Base-by-base conservation (phyloP, 2,329 filamentous ascomycete species). In the Sporothrix euskadiensis region DNA sequence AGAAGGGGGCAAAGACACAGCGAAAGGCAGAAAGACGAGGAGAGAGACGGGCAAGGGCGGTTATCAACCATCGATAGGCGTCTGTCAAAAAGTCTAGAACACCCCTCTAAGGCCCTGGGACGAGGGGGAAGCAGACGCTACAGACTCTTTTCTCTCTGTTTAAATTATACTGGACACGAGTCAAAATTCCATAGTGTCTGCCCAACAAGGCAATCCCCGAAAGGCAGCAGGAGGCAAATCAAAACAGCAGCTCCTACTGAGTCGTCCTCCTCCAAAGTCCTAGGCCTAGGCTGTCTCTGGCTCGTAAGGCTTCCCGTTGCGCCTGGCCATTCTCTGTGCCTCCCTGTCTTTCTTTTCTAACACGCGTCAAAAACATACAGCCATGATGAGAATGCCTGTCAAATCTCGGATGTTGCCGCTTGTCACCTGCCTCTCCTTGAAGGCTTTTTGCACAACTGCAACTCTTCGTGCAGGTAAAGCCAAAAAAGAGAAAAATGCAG, bases 191-290 rank as follows among this genome's bases (percentile, higher is more conserved):
- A 30, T 56, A 54, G 49, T 56, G 30, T 7, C 9, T 56, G 47
- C 66, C 66, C 47, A 69, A 56, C 7, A 56, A 56, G 49, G n/a
- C 19, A 52, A 69, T 69, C 32, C 47, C 66, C 66, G 49, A 54
- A 69, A 69, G 19, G 32, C 32, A 56, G 66, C 66, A 56, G 66
- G 32, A 69, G 66, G 49, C 32, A 57, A 69, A 69, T 22, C 30
- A 69, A 68, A 68, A 47, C 32, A 63, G 35, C 59, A 63, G 32
- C 44, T 16, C 44, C 14, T 14, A 35, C 35, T 35, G 35, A 35
- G 35, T 14, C 44, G 2, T 14, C 44, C 44, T 16, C 44, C 52
- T 26, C n/a, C 52, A 56, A 12, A 12, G 52, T 56, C 52, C 8
- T 12, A 19, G 14, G 14, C 19, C 52, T 10, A 26, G 7, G n/a